A percentile compares a stretch with the other conserved stretches of the same genome.
Conservation (phyloP, 148 eudicot genomes). For the Hydrangea macrophylla region DNA sequence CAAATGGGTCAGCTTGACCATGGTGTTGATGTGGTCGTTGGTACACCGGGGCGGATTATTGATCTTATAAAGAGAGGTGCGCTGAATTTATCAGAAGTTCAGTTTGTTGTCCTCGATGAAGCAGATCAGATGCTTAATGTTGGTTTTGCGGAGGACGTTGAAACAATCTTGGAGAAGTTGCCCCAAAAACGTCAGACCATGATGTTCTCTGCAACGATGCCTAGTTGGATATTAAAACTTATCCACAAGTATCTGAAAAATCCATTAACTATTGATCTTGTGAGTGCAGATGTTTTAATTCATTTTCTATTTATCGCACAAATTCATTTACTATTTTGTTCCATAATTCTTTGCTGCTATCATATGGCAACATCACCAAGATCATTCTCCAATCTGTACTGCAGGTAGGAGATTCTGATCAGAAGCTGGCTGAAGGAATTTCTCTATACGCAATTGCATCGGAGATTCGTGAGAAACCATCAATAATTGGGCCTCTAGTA, state of each 20-base stretch:
- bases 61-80: conserved; percentile 88
- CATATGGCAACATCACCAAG: neutral
- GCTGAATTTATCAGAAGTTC: conserved; percentile 62
- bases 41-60: conserved; percentile 94
- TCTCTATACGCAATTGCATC: conserved; percentile 55
- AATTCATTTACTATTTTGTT: too few species aligned
- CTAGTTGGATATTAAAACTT: conserved; percentile 75
- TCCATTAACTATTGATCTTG: conserved; percentile 81
- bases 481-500: conserved; percentile 64
- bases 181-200: conserved; percentile 74
- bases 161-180: conserved; percentile 62
- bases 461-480: conserved; percentile 56
- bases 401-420: conserved; percentile 91
- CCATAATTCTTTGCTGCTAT: neutral
- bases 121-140: conserved; percentile 99
- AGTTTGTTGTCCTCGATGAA: conserved; percentile 90
- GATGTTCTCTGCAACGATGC: conserved; percentile 99
- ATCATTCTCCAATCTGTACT: neutral
- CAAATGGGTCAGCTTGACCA: conserved; percentile 67
- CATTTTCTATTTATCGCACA: neutral
- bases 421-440: conserved; percentile 92
- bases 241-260: conserved; percentile 65
- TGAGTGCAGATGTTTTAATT: conserved; percentile 32
- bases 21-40: conserved; percentile 86
- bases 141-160: conserved; percentile 91